Conservation (phyloP, 768 basidiomycete species). For the Infundibulicybe gibba region DNA sequence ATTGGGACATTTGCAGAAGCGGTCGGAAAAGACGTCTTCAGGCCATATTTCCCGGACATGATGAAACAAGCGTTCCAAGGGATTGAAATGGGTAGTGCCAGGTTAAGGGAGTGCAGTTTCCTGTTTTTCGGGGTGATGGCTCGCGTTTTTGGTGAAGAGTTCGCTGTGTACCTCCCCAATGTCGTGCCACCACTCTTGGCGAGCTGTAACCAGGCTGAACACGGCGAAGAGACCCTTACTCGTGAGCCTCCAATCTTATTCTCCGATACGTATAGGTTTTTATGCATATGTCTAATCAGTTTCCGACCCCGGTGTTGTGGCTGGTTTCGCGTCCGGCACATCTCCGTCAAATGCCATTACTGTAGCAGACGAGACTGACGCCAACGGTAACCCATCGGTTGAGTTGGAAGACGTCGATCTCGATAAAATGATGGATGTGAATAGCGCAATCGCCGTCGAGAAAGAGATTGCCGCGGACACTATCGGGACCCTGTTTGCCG, state of each 20-base stretch:
- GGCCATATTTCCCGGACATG: constrained; percentile 93
- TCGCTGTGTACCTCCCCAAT: constrained; percentile 79
- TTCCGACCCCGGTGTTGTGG: constrained; percentile 48
- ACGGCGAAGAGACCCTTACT: constrained; percentile 52
- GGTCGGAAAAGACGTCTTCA: constrained; percentile 90
- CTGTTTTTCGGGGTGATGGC: constrained; percentile 99
- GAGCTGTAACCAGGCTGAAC: constrained; percentile 82
- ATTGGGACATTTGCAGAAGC: constrained; percentile 98
- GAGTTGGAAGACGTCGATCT: constrained; percentile 79
- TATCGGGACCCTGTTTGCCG: constrained; percentile 84
- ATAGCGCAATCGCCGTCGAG: constrained; percentile 95
- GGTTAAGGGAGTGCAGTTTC: constrained; percentile 93
- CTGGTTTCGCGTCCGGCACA: constrained; percentile 69
- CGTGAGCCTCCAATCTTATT: constrained; percentile 29
- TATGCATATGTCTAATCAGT: constrained; percentile 27
- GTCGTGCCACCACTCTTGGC: constrained; percentile 84
- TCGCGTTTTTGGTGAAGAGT: constrained; percentile 93
- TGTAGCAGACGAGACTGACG: constrained; percentile 51
- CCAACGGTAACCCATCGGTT: constrained; percentile 51
- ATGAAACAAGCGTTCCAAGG: constrained; percentile 95
- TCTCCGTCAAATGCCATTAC: constrained; percentile 70
- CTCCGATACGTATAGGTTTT: not conserved
- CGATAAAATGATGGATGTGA: constrained; percentile 88
- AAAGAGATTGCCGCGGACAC: constrained; percentile 99
- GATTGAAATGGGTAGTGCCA: constrained; percentile 79